These are phyloP conservation scores for Phytophthora sojae DNA, from an alignment of 352 stramenopile genomes.

Conservation along the genomic window DNA sequence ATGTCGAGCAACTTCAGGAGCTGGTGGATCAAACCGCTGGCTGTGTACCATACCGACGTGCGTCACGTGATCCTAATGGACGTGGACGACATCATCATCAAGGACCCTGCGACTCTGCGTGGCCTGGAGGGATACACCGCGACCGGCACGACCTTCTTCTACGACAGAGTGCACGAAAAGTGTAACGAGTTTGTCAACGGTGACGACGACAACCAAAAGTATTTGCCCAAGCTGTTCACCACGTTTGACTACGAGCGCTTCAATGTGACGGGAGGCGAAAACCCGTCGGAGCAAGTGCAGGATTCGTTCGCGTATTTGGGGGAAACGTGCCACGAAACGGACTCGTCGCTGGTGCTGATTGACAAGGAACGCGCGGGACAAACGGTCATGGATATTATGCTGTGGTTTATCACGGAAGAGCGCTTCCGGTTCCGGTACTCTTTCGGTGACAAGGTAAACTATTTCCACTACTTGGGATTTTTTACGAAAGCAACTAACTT, in stretches of 20 bases:
- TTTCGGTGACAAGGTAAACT: conserved; percentile 56
- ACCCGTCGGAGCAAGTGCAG: conserved; percentile 41
- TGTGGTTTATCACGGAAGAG: conserved; percentile 64
- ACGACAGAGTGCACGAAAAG: conserved; percentile 35
- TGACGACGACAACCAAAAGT: conserved; percentile 27
- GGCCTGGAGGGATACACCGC: conserved; percentile 44
- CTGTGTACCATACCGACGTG: conserved; percentile 32
- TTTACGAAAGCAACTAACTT: background rate
- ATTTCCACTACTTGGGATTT: background rate
- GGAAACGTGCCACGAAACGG: conserved; percentile 64
- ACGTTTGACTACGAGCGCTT: conserved; percentile 58
- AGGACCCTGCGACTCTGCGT: conserved; percentile 41
- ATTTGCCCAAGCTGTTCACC: conserved; percentile 44
- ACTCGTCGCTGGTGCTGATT: conserved; percentile 68
- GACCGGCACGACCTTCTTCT: conserved; percentile 56
- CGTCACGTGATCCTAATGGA: conserved; percentile 27
- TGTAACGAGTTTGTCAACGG: conserved; percentile 56
- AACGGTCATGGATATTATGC: conserved; percentile 58
- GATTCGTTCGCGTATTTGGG: conserved; percentile 49
- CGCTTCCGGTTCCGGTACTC: conserved; percentile 62
- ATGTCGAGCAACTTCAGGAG: conserved; percentile 47
- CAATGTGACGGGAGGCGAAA: conserved; percentile 22
- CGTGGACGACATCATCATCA: conserved; percentile 27
- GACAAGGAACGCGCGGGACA: conserved; percentile 56
- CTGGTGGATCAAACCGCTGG: conserved; percentile 48